phyloP scores from a whole-genome alignment of 768 basidiomycete species.

The Clitopilus passeckerianus region DNA sequence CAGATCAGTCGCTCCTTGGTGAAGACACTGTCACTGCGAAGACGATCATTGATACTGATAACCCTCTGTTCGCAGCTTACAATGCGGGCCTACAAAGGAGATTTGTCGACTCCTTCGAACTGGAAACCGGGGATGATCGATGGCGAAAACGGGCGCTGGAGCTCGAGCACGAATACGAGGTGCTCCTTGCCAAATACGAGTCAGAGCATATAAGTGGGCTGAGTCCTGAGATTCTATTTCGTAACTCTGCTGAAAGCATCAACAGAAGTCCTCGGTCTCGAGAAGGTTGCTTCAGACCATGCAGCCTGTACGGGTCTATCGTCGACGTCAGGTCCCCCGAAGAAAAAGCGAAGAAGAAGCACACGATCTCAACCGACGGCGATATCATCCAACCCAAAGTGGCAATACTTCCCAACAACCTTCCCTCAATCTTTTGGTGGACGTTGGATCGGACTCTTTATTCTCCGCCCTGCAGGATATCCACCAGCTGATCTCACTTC shows the following conservation, averaged over 20 bases:
- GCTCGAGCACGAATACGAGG: conserved; percentile 32
- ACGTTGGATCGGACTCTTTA: background rate
- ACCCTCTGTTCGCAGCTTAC: conserved; percentile 31
- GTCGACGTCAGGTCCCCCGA: background rate
- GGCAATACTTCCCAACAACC: background rate
- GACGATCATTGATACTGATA: background rate
- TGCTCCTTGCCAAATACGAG: conserved; percentile 35
- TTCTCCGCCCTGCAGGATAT: conserved; percentile 21
- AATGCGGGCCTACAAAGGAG: conserved; percentile 30
- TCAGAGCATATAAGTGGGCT: conserved; percentile 35
- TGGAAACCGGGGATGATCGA: conserved; percentile 13
- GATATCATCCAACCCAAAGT: background rate
- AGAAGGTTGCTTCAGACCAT: background rate
- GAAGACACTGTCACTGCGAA: too few species aligned
- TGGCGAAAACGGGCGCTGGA: conserved; percentile 39
- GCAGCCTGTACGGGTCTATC: background rate
- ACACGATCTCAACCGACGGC: background rate
- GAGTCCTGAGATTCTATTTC: background rate
- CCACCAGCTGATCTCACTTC: conserved; percentile 19
- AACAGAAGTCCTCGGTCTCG: background rate
- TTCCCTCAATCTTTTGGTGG: background rate
- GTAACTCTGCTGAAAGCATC: conserved; percentile 10
- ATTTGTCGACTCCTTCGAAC: background rate
- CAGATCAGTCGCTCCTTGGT: conserved; percentile 25
- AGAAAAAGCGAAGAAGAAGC: background rate